phyloP scores from a whole-genome alignment of 805 yeast species.

The Brettanomyces anomalus region DNA sequence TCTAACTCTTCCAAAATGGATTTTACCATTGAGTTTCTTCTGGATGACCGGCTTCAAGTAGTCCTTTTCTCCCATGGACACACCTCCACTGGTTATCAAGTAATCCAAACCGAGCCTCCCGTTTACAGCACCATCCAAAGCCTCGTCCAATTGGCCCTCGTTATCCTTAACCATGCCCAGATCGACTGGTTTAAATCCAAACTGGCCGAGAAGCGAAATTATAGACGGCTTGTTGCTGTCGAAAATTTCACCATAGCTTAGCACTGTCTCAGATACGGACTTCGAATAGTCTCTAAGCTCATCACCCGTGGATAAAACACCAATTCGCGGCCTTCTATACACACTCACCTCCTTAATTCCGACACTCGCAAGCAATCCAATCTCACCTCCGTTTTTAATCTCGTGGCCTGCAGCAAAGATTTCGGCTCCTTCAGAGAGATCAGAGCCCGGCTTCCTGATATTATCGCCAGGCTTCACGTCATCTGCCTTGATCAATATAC shows the following conservation, averaged over 20 bases:
- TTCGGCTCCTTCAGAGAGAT: slow-evolving; percentile 30
- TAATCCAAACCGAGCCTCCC: slow-evolving; percentile 26
- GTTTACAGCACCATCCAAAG: slow-evolving; percentile 11
- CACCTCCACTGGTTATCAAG: slow-evolving; percentile 47
- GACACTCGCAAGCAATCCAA: slow-evolving; percentile 39
- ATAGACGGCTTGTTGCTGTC: slow-evolving; percentile 44
- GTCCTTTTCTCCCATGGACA: slow-evolving; percentile 51
- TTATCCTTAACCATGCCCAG: slow-evolving; percentile 42
- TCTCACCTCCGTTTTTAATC: slow-evolving; percentile 38
- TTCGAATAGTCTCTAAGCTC: slow-evolving; percentile 33
- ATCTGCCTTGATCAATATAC: slow-evolving; percentile 30
- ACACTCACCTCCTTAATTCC: slow-evolving; percentile 33
- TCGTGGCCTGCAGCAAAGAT: slow-evolving; percentile 28
- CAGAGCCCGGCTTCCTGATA: slow-evolving; percentile 40
- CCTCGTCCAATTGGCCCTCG: slow-evolving; percentile 15
- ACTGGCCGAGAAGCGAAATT: slow-evolving; percentile 24
- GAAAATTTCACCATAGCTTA: slow-evolving; percentile 36
- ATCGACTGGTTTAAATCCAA: slow-evolving; percentile 34
- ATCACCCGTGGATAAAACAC: slow-evolving; percentile 44
- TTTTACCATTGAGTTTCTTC: slow-evolving; percentile 29
- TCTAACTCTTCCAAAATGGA: slow-evolving; percentile 47
- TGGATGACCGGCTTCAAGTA: slow-evolving; percentile 41
- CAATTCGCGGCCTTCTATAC: slow-evolving; percentile 33
- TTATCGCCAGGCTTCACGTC: slow-evolving; percentile 35
- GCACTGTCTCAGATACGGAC: slow-evolving; percentile 2